phyloP scores from a whole-genome alignment of 805 yeast genomes.

The Lipomyces sp. region DNA sequence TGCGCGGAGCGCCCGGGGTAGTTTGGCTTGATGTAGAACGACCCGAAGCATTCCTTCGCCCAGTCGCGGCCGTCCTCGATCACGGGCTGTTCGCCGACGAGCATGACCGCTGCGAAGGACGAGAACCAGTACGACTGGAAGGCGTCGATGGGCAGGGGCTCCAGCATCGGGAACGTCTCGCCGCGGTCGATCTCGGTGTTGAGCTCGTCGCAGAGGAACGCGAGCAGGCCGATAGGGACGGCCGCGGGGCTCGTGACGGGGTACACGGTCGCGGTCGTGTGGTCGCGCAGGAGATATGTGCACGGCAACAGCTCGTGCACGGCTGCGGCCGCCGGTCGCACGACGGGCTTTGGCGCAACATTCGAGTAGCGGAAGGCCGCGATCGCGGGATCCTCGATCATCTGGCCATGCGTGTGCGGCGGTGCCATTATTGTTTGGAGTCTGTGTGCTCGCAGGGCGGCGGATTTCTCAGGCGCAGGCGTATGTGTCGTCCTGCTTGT shows the following conservation, averaged over 20 bases:
- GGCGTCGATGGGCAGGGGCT: conserved; percentile 68
- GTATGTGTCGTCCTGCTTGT: conserved; percentile 9
- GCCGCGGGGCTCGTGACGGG: conserved; percentile 68
- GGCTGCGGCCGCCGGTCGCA: conserved; percentile 36
- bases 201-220: conserved; percentile 85
- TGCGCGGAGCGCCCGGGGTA: conserved; percentile 92
- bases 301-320: conserved; percentile 51
- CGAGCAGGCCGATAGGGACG: conserved; percentile 73
- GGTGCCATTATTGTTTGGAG: not conserved
- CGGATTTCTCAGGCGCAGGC: no score
- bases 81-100: conserved; percentile 68
- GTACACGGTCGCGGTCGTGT: conserved; percentile 88
- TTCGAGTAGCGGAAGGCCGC: conserved; percentile 23
- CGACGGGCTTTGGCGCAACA: conserved; percentile 39
- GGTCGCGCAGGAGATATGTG: conserved; percentile 78
- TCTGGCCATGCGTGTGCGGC: conserved; percentile 11
- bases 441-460: no score
- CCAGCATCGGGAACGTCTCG: conserved; percentile 82
- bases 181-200: conserved; percentile 90
- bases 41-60: conserved; percentile 90
- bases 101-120: conserved; percentile 71
- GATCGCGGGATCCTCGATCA: conserved; percentile 26
- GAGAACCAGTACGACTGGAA: conserved; percentile 88
- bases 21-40: conserved; percentile 79
- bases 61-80: conserved; percentile 60